phyloP scores from a whole-genome alignment of 805 yeast species.

The Candida krabiensis region DNA sequence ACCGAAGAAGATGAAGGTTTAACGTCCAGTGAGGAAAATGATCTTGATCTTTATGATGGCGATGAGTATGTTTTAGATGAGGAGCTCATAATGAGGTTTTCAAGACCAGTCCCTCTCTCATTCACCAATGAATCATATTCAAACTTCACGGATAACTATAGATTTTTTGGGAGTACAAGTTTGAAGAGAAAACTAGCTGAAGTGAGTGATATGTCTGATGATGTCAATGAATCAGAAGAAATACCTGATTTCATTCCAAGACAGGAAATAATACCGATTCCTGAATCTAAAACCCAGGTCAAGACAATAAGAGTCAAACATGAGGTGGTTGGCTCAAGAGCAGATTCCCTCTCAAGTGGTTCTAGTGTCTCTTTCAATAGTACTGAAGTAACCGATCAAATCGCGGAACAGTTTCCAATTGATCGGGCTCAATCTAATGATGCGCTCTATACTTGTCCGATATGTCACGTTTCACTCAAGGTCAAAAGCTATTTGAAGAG shows the following conservation, averaged over 20 bases:
- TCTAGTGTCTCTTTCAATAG: not conserved
- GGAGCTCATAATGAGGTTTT: constrained; percentile 18
- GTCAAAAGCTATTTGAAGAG: constrained; percentile 56
- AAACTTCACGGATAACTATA: not conserved
- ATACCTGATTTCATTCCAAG: not conserved
- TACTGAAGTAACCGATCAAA: not conserved
- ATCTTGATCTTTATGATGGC: constrained; percentile 13
- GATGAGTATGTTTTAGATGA: constrained; percentile 26
- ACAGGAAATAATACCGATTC: too few relatives aligned
- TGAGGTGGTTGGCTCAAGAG: not conserved
- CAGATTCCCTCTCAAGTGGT: not conserved
- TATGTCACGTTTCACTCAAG: constrained; percentile 49
- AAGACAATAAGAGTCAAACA: not conserved
- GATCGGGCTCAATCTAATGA: not conserved
- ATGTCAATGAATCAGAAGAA: not conserved
- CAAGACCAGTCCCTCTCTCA: constrained; percentile 5
- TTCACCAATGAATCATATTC: not conserved
- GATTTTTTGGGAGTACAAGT: not conserved
- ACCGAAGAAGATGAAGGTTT: constrained; percentile 9
- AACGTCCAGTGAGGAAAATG: constrained; percentile 14
- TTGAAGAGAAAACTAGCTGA: not conserved
- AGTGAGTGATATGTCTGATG: not conserved
- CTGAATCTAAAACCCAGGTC: not conserved
- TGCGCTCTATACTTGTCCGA: constrained; percentile 42
- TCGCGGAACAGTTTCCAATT: not conserved